Base-by-base conservation (phyloP, 2,329 filamentous ascomycete species). In the Chrysoporthe deuterocubensis region DNA sequence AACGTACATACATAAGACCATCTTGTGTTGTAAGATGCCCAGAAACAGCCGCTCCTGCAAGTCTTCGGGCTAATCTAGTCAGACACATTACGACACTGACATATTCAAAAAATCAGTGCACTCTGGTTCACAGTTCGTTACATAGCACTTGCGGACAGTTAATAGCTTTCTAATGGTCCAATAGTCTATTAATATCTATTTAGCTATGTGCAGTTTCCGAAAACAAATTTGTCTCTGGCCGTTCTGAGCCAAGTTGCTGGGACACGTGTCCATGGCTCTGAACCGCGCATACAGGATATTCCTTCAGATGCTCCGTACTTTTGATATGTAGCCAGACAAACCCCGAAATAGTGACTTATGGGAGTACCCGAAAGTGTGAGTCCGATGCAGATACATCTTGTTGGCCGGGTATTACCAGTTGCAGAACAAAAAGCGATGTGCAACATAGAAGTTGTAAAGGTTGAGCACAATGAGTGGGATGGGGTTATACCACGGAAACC, bases 401-500 rank as follows among this genome's bases (percentile, higher is more conserved):
- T 32, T 52, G 48, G 9, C 32, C 32, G 18, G 32, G 6, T n/a
- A 34, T 52, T 73, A 74, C 73, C 73, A 74, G 61, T 73, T 73
- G 58, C 75, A 79, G 21, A 81, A 72, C 62, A 81, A 69, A 65
- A 81, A 81, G 50, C 78, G 77, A 69, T 81, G 77, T n/a, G 75
- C 73, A 68, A 81, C 73, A 65, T 77, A 79, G 44, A 81, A 65
- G 56, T 81, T 81, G 71, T 80, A 81, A 46, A 73, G 69, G 71
- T 77, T 78, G 61, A 81, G 73, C 32, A 80, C 69, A 21, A 81
- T 72, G 59, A 81, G 68, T 21, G 80, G 80, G 16, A 81, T 68
- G 50, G 77, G 76, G 57, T 81, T 75, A 60, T 80, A 81, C 80
- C 79, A 81, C 3, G 73, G 71, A 62, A 81, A 74, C 0, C 78